Evolutionary conservation across 2,329 filamentous ascomycete genomes (phyloP).

Genomic region (Dichotomopilus funicola): DNA sequence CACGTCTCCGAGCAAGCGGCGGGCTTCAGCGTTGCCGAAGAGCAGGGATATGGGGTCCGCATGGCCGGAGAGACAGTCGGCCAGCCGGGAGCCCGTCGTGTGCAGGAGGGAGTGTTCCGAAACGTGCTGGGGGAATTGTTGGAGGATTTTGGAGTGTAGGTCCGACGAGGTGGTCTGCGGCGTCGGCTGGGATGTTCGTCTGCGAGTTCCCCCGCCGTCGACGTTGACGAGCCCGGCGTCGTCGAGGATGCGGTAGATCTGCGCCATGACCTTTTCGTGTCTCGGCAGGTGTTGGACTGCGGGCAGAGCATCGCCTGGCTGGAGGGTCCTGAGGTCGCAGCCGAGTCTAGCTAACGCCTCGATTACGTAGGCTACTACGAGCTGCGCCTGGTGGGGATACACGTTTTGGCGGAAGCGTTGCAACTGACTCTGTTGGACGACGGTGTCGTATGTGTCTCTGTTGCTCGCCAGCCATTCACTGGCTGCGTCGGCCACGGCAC

Average conservation of each 20-base stretch:
- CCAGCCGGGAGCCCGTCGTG: constrained; percentile 26
- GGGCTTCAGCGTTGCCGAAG: constrained; percentile 32
- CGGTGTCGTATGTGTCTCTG: background rate
- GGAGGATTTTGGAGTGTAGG: background rate
- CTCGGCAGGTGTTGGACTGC: background rate
- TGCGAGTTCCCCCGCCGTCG: background rate
- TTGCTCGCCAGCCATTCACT: background rate
- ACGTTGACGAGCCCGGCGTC: background rate
- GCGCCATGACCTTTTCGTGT: background rate
- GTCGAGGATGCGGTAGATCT: background rate
- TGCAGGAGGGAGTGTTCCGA: constrained; percentile 21
- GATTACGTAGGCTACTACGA: constrained; percentile 1
- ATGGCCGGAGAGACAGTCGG: constrained; percentile 28
- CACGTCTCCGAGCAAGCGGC: constrained; percentile 28
- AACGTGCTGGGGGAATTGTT: constrained; percentile 2
- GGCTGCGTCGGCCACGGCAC: background rate
- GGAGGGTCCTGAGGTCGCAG: background rate
- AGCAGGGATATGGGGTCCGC: constrained; percentile 34
- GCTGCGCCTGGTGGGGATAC: constrained; percentile 19
- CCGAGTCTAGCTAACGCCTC: background rate
- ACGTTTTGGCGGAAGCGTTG: background rate
- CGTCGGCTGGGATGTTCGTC: background rate
- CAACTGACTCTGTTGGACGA: background rate
- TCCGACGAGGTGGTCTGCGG: background rate
- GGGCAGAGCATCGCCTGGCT: background rate